Evolutionary conservation across 2,329 filamentous ascomycete genomes (phyloP).

Genomic region (Pestalotiopsis sp.): DNA sequence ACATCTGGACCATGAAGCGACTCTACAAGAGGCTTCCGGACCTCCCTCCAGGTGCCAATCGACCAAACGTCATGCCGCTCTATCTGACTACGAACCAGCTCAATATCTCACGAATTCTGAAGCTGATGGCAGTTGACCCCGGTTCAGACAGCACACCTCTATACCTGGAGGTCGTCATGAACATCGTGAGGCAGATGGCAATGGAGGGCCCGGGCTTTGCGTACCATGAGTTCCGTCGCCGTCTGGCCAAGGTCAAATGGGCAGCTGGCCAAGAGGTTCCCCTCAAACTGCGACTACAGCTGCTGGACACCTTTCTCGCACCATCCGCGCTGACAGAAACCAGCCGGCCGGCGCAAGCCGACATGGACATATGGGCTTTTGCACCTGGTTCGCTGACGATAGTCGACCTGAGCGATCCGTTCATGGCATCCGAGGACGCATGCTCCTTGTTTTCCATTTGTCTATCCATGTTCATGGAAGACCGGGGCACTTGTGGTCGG

Average conservation of each 20-base stretch:
- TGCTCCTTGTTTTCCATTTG: conserved; percentile 60
- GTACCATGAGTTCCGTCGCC: conserved; percentile 41
- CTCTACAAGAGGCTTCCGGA: conserved; percentile 41
- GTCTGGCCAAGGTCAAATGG: conserved; percentile 33
- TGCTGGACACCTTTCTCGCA: conserved; percentile 54
- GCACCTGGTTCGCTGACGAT: conserved; percentile 53
- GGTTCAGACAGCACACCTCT: conserved; percentile 39
- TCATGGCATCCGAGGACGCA: conserved; percentile 52
- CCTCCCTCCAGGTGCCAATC: conserved; percentile 13
- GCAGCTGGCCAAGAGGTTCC: conserved; percentile 37
- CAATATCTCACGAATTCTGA: conserved; percentile 50
- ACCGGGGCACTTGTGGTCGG: conserved; percentile 39
- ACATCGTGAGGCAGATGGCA: conserved; percentile 52
- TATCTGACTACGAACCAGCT: conserved; percentile 47
- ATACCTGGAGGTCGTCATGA: conserved; percentile 42
- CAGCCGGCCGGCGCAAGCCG: conserved; percentile 13
- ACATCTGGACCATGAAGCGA: conserved; percentile 39
- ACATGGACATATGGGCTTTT: conserved; percentile 24
- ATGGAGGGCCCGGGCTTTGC: conserved; percentile 37
- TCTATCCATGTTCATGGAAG: conserved; percentile 49
- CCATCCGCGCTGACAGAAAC: conserved; percentile 14
- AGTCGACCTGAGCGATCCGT: conserved; percentile 58
- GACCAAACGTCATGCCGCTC: conserved; percentile 43
- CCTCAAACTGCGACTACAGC: conserved; percentile 46
- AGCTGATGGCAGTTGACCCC: conserved; percentile 51